Percentiles rank a stretch among this genome's conserved stretches.
phyloP scores from a whole-genome alignment of 148 eudicot genomes.

The Diospyros kaki region DNA sequence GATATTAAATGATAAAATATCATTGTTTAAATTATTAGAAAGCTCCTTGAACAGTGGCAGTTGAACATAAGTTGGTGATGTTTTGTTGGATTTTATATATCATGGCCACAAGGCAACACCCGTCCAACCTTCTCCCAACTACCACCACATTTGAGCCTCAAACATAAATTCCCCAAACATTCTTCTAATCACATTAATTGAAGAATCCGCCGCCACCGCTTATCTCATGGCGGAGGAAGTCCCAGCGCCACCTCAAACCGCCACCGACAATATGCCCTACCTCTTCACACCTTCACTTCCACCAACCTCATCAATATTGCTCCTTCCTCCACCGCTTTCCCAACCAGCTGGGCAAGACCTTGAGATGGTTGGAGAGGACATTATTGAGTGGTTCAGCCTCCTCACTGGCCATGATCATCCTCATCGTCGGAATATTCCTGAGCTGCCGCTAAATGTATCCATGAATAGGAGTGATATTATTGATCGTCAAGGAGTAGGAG shows the following conservation, averaged over 20 bases:
- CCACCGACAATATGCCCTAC: conserved; percentile 11
- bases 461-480: neutral
- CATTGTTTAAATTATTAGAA: no score
- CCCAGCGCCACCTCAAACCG: conserved; percentile 17
- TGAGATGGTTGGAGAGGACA: conserved; percentile 26
- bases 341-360: conserved; percentile 15
- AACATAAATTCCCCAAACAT: conserved; percentile 16
- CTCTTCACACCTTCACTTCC: conserved; percentile 13
- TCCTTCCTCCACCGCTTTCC: conserved; percentile 9
- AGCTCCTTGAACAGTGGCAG: conserved; percentile 41
- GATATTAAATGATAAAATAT: no score
- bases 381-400: conserved; percentile 62
- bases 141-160: conserved; percentile 20
- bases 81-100: conserved; percentile 56
- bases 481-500: conserved; percentile 19
- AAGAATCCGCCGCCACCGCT: neutral
- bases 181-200: neutral
- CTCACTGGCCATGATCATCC: conserved; percentile 4
- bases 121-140: conserved; percentile 31
- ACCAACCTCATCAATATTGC: conserved; percentile 13
- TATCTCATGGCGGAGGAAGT: conserved; percentile 26
- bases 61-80: conserved; percentile 75
- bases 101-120: conserved; percentile 29
- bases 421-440: conserved; percentile 12
- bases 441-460: conserved; percentile 14